A percentile compares a stretch with the other conserved stretches of the same genome.
Evolutionary conservation across 1,284 basidiomycete genomes (phyloP).

Genomic region (Sphagnurus paluster): DNA sequence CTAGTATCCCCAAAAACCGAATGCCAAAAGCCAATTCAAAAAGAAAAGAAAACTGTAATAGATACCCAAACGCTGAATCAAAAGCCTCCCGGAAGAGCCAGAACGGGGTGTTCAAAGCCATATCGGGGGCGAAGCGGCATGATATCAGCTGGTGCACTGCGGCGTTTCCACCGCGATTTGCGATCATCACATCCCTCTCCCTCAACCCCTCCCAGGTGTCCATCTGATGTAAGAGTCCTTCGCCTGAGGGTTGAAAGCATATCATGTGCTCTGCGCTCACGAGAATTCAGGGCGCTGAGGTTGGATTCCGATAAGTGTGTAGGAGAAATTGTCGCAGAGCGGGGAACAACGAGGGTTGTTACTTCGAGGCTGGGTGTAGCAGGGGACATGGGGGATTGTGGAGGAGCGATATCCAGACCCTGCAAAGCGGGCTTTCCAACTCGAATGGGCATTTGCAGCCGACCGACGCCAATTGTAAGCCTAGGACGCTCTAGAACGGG

Average conservation of each 20-base stretch:
- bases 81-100: conserved; percentile 47
- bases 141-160: conserved; percentile 50
- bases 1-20: conserved; percentile 2
- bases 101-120: conserved; percentile 49
- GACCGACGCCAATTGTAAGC: conserved; percentile 46
- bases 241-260: conserved; percentile 66
- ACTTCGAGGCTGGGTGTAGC: conserved; percentile 44
- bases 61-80: conserved; percentile 22
- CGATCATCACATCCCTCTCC: conserved; percentile 30
- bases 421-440: conserved; percentile 21
- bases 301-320: conserved; percentile 55
- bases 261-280: conserved; percentile 53
- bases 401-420: conserved; percentile 25
- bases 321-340: conserved; percentile 41
- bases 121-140: conserved; percentile 34
- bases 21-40: conserved; percentile 2
- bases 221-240: conserved; percentile 43
- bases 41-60: not conserved
- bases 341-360: conserved; percentile 51
- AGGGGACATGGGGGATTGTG: conserved; percentile 31
- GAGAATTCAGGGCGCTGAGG: conserved; percentile 48
- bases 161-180: conserved; percentile 44
- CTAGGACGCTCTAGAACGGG: conserved; percentile 23
- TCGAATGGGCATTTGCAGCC: conserved; percentile 47
- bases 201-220: conserved; percentile 12